A percentile compares a stretch with the other conserved stretches of the same genome.
Evolutionary conservation across 1,139 yeast genomes (phyloP).

Genomic region (Yamadazyma triangularis): DNA sequence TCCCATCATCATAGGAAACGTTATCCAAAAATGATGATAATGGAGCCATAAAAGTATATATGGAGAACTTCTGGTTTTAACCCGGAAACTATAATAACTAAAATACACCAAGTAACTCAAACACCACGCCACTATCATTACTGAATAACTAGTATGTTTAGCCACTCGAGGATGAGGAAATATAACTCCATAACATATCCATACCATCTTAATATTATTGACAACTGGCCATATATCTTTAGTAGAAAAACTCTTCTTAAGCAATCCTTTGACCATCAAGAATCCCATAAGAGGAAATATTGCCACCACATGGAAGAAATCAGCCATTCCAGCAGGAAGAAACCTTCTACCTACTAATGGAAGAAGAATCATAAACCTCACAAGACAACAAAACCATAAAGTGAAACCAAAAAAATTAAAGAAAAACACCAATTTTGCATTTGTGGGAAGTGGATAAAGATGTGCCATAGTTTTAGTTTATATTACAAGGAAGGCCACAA

Average conservation of each 20-base stretch:
- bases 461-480: slow-evolving; percentile 16
- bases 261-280: slow-evolving; percentile 18
- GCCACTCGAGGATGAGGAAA: slow-evolving; percentile 48
- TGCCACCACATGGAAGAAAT: slow-evolving; percentile 49
- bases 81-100: slow-evolving; percentile 45
- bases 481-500: too few relatives aligned
- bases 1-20: slow-evolving; percentile 41
- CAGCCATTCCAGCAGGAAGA: slow-evolving; percentile 68
- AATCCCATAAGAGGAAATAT: slow-evolving; percentile 28
- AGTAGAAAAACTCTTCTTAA: slow-evolving; percentile 6
- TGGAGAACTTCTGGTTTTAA: slow-evolving; percentile 35
- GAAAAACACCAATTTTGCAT: slow-evolving; percentile 30
- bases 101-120: slow-evolving; percentile 37
- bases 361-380: slow-evolving; percentile 46
- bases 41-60: slow-evolving; percentile 33
- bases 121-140: slow-evolving; percentile 45
- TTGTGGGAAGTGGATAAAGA: slow-evolving; percentile 33
- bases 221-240: slow-evolving; percentile 25
- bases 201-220: slow-evolving; percentile 31
- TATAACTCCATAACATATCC: slow-evolving; percentile 44
- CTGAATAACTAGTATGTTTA: slow-evolving; percentile 44
- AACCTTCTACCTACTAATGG: slow-evolving; percentile 61
- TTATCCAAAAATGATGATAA: slow-evolving; percentile 34
- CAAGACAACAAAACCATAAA: slow-evolving; percentile 49
- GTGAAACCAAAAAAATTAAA: slow-evolving; percentile 36